Percentiles rank a stretch among this genome's conserved stretches.
Evolutionary conservation across 805 yeast species (phyloP).

Genomic region (Starmerella bombi): DNA sequence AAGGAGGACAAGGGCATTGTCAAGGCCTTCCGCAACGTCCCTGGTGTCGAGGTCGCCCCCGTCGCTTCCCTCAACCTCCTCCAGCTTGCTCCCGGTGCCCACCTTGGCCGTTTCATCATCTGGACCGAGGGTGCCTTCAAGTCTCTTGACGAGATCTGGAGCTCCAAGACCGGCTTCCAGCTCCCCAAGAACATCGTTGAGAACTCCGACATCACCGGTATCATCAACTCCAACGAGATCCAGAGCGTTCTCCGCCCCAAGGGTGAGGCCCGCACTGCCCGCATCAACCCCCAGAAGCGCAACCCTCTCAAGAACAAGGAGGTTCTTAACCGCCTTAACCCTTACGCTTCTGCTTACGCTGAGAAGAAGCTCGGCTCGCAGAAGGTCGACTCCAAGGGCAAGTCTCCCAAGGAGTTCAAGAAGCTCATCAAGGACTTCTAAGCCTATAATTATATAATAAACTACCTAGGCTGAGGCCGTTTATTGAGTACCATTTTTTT

Average conservation of each 20-base stretch:
- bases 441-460: background rate
- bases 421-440: conserved; percentile 26
- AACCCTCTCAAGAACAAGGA: conserved; percentile 99
- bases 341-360: conserved; percentile 95
- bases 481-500: too few species aligned
- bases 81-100: conserved; percentile 99
- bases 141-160: conserved; percentile 93
- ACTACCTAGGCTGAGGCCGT: too few species aligned
- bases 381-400: conserved; percentile 49
- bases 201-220: conserved; percentile 90
- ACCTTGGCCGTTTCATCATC: conserved; percentile 98
- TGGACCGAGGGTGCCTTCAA: conserved; percentile 99
- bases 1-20: conserved; percentile 94
- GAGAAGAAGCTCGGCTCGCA: conserved; percentile 79
- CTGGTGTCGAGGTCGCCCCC: conserved; percentile 97
- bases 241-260: conserved; percentile 89
- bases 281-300: conserved; percentile 93
- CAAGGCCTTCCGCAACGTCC: conserved; percentile 98
- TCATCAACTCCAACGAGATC: conserved; percentile 98
- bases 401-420: conserved; percentile 28
- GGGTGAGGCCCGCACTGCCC: conserved; percentile 85
- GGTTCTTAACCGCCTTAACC: conserved; percentile 96
- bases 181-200: conserved; percentile 90
- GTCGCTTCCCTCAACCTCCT: conserved; percentile 87
- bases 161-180: conserved; percentile 82